phyloP scores from a whole-genome alignment of 2,329 filamentous ascomycete species.

The Leptodontidium sp. region DNA sequence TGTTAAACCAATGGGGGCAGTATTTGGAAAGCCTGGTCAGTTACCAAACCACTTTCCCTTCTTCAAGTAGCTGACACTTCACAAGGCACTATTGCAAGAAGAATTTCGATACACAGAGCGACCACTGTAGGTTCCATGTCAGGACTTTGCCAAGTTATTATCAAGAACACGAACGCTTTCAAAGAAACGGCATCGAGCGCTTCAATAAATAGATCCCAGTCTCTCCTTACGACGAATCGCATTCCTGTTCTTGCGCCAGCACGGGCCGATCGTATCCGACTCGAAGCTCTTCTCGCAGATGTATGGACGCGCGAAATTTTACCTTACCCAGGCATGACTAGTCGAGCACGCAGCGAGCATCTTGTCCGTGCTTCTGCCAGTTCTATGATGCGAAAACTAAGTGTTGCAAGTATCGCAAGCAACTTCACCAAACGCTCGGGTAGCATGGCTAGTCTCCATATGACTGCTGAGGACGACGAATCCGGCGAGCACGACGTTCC shows the following conservation, averaged over 20 bases:
- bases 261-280: conserved; percentile 76
- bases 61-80: conserved; percentile 7
- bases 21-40: conserved; percentile 76
- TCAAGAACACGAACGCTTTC: conserved; percentile 82
- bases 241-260: conserved; percentile 77
- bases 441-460: conserved; percentile 44
- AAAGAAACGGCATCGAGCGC: conserved; percentile 60
- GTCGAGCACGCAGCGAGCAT: conserved; percentile 70
- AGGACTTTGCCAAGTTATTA: conserved; percentile 77
- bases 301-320: conserved; percentile 85
- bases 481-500: conserved; percentile 30
- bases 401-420: conserved; percentile 79
- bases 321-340: conserved; percentile 83
- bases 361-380: conserved; percentile 81
- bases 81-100: conserved; percentile 67
- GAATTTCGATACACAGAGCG: conserved; percentile 81
- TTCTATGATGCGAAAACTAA: conserved; percentile 87
- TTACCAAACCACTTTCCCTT: neutral
- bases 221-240: conserved; percentile 73
- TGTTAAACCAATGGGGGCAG: conserved; percentile 76
- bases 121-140: conserved; percentile 76
- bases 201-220: conserved; percentile 79
- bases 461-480: conserved; percentile 38
- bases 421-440: conserved; percentile 76
- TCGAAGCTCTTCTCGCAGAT: conserved; percentile 78